These are phyloP conservation scores for Alternaria atra DNA, from an alignment of 2,329 filamentous ascomycete species.

Conservation along the genomic window DNA sequence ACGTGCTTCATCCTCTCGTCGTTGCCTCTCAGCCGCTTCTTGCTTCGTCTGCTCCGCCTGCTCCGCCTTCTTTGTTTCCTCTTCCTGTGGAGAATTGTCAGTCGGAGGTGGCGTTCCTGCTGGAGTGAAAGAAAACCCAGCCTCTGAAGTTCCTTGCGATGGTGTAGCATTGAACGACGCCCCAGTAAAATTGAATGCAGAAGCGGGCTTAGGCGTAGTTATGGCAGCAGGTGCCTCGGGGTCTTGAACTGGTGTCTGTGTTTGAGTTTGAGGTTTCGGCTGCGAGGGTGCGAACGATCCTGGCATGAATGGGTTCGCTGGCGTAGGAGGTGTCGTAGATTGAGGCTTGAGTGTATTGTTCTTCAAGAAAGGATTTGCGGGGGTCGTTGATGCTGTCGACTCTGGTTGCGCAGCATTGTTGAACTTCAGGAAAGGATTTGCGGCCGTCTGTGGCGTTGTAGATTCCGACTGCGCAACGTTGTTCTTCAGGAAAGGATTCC, in stretches of 20 bases:
- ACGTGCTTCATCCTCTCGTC: conserved; percentile 20
- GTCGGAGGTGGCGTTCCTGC: conserved; percentile 22
- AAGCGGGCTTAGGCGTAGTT: conserved; percentile 11
- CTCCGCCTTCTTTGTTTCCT: conserved; percentile 11
- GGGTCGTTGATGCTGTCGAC: neutral
- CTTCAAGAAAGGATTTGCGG: conserved; percentile 10
- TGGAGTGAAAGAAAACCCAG: conserved; percentile 25
- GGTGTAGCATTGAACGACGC: neutral
- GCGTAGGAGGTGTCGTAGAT: neutral
- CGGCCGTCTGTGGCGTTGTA: neutral
- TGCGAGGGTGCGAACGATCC: neutral
- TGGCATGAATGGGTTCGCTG: conserved; percentile 13
- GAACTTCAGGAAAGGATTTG: conserved; percentile 20
- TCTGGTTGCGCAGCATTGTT: neutral
- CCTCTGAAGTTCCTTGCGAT: conserved; percentile 6
- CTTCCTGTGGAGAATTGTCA: conserved; percentile 17
- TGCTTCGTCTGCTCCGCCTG: conserved; percentile 19
- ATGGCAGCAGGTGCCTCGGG: conserved; percentile 6
- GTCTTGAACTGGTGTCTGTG: neutral
- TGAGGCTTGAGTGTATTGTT: neutral
- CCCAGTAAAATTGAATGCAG: conserved; percentile 15
- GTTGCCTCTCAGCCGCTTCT: conserved; percentile 22
- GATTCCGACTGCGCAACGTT: neutral
- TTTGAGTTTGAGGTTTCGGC: conserved; percentile 2
- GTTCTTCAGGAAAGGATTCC: conserved; percentile 20